A percentile compares a stretch with the other conserved stretches of the same genome.
phyloP scores from a whole-genome alignment of 1,284 basidiomycete genomes.

The Melanopsichium pennsylvanicum region DNA sequence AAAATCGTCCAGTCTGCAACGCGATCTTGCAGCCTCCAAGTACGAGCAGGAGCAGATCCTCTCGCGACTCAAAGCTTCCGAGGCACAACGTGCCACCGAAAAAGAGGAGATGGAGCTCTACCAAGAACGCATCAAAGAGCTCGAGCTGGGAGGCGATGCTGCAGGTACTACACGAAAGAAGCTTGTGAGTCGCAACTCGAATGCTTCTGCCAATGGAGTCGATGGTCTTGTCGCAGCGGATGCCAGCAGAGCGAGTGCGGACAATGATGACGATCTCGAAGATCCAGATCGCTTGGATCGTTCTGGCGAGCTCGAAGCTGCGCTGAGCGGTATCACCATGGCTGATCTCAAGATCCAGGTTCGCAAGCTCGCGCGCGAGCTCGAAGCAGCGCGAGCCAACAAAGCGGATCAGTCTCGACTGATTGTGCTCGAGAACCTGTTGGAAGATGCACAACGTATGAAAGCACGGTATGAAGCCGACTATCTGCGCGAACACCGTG shows the following conservation, averaged over 20 bases:
- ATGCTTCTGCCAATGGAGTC: constrained; percentile 47
- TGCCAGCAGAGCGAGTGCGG: constrained; percentile 24
- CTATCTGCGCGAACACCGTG: constrained; percentile 83
- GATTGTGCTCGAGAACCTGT: constrained; percentile 83
- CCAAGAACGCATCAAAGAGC: constrained; percentile 87
- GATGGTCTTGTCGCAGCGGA: constrained; percentile 49
- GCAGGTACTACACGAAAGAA: constrained; percentile 67
- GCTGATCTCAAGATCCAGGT: constrained; percentile 83
- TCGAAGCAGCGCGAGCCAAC: constrained; percentile 77
- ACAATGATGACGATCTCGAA: constrained; percentile 21
- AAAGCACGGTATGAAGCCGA: constrained; percentile 88
- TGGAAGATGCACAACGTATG: constrained; percentile 88
- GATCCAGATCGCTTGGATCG: constrained; percentile 69
- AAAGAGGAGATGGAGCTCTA: constrained; percentile 85
- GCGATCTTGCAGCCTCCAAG: constrained; percentile 69
- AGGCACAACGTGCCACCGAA: constrained; percentile 78
- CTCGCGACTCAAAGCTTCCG: constrained; percentile 64
- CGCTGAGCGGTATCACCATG: constrained; percentile 82
- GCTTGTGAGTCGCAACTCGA: constrained; percentile 29
- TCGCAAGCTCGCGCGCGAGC: constrained; percentile 80
- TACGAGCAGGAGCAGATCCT: constrained; percentile 55
- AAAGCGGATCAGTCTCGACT: constrained; percentile 78
- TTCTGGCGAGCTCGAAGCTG: constrained; percentile 84
- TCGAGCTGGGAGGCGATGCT: constrained; percentile 72
- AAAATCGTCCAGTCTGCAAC: constrained; percentile 73